Conservation (phyloP, 2,329 filamentous ascomycete species). For the Blumeriella jaapii region DNA sequence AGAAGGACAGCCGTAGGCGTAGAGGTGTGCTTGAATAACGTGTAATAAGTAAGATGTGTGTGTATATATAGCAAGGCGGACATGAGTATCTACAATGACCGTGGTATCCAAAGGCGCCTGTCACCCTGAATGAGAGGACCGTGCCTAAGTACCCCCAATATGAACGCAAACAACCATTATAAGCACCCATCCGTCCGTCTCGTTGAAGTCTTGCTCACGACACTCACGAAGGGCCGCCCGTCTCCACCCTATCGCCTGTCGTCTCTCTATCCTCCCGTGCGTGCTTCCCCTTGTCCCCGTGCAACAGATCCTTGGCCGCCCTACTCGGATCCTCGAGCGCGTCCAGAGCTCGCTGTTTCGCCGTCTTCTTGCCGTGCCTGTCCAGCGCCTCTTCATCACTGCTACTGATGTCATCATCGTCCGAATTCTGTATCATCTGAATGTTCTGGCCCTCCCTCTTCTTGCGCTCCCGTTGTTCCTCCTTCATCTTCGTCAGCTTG, state of each 20-base stretch:
- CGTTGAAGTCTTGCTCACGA: too few relatives aligned
- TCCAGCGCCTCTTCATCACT: conserved; percentile 28
- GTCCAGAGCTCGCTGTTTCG: conserved; percentile 40
- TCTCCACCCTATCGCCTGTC: conserved; percentile 12
- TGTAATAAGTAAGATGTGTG: too few relatives aligned
- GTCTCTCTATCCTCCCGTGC: conserved; percentile 16
- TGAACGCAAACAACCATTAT: too few relatives aligned
- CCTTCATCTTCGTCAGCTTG: conserved; percentile 62
- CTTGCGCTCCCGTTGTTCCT: conserved; percentile 63
- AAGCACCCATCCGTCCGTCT: too few relatives aligned
- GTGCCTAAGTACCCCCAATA: too few relatives aligned
- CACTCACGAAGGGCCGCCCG: too few relatives aligned
- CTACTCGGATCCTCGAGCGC: conserved; percentile 27
- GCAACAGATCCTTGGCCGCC: conserved; percentile 18
- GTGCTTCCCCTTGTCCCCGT: conserved; percentile 15
- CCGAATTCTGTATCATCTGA: conserved; percentile 44
- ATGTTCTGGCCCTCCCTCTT: conserved; percentile 45
- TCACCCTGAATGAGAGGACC: too few relatives aligned
- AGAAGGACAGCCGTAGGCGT: too few relatives aligned
- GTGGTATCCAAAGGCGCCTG: too few relatives aligned
- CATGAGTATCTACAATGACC: too few relatives aligned
- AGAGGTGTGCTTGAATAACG: too few relatives aligned
- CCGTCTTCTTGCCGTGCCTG: conserved; percentile 28
- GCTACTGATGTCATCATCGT: conserved; percentile 25
- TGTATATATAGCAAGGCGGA: too few relatives aligned